Evolutionary conservation across 106 monocot genomes (phyloP).

Genomic region (Triglochin maritima): DNA sequence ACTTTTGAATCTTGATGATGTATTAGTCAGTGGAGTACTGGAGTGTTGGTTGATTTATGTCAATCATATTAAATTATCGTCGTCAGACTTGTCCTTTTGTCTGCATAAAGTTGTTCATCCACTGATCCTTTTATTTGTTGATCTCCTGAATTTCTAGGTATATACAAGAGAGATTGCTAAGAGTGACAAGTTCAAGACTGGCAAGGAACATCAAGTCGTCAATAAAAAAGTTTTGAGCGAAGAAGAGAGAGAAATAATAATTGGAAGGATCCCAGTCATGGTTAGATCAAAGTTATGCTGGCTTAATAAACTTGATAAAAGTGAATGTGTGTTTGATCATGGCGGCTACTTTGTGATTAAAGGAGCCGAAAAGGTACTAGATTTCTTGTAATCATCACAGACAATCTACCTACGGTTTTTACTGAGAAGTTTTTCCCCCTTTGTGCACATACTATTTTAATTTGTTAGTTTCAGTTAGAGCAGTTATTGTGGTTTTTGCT

Average conservation of each 20-base stretch:
- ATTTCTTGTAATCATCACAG: background rate
- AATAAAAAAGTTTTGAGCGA: conserved; percentile 34
- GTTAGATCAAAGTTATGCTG: conserved; percentile 78
- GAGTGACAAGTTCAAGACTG: conserved; percentile 59
- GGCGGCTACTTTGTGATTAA: conserved; percentile 97
- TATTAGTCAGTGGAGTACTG: too few relatives aligned
- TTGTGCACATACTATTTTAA: too few relatives aligned
- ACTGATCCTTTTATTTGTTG: too few relatives aligned
- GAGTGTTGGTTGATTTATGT: too few relatives aligned
- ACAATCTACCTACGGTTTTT: too few relatives aligned
- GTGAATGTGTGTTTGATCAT: conserved; percentile 76
- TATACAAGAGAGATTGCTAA: conserved; percentile 32
- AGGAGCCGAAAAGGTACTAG: conserved; percentile 81
- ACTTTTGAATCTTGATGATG: too few relatives aligned
- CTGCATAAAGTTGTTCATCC: too few relatives aligned
- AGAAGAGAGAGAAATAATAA: conserved; percentile 36
- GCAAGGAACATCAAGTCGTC: conserved; percentile 28
- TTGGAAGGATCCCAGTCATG: conserved; percentile 87
- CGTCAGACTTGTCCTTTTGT: too few relatives aligned
- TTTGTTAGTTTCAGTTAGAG: too few relatives aligned
- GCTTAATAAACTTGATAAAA: conserved; percentile 52
- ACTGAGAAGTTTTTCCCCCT: too few relatives aligned
- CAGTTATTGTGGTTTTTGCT: too few relatives aligned
- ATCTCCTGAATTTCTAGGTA: conserved; percentile 23
- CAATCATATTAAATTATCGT: too few relatives aligned